Percentiles rank a stretch among this genome's conserved stretches.
These are phyloP conservation scores for Coffea canephora DNA, from an alignment of 257 asterid genomes.

Conservation along the genomic window DNA sequence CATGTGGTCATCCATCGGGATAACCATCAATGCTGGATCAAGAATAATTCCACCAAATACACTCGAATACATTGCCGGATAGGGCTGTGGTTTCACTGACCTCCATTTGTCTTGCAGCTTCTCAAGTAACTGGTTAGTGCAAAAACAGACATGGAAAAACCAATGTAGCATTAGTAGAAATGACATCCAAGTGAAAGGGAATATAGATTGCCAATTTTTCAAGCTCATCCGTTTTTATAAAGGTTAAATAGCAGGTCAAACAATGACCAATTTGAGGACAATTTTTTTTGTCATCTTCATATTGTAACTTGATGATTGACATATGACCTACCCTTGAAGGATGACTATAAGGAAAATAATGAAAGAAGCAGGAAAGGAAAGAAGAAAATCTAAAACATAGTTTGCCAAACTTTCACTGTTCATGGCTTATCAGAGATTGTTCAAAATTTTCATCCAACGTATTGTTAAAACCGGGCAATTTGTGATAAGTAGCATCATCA, in stretches of 20 bases:
- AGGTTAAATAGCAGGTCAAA: neutral
- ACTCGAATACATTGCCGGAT: slow-evolving; percentile 91
- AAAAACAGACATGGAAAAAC: neutral
- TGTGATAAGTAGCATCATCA: neutral
- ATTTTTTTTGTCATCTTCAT: too few relatives aligned
- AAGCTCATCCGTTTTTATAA: neutral
- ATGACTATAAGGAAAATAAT: neutral
- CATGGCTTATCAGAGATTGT: neutral
- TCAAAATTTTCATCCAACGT: neutral
- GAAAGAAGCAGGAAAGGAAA: neutral
- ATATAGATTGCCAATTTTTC: neutral
- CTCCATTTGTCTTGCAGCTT: slow-evolving; percentile 71
- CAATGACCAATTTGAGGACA: too few relatives aligned
- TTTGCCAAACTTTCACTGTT: neutral
- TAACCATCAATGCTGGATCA: slow-evolving; percentile 89
- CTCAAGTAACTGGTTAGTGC: slow-evolving; percentile 48
- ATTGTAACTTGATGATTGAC: neutral
- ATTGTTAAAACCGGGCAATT: neutral
- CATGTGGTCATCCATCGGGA: slow-evolving; percentile 92
- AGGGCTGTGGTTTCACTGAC: slow-evolving; percentile 56
- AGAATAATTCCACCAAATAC: slow-evolving; percentile 75
- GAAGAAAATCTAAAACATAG: neutral
- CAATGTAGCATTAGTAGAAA: neutral
- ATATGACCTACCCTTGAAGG: neutral
- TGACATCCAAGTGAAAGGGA: neutral